Base-by-base conservation (phyloP, 257 asterid genomes). In the Cynanchum wilfordii region DNA sequence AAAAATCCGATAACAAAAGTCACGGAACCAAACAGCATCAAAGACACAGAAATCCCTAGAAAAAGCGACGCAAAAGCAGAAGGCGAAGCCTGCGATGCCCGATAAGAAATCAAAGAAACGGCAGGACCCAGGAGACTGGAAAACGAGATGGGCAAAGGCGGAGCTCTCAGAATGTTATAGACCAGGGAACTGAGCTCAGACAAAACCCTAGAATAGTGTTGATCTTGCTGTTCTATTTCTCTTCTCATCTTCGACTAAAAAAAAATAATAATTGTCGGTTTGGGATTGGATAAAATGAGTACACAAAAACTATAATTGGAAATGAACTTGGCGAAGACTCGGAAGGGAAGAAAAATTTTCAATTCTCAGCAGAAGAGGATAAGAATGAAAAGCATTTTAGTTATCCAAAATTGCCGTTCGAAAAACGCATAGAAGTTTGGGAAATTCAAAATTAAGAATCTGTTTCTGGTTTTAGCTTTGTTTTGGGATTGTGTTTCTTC, bases 11-110 rank as follows among this genome's bases (percentile, higher is more conserved):
- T 80, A 45, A 85, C 52, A 50, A 86, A 88, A 40, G 85, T 79
- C 5, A 88, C 82, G 11, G 84, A 63, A 15, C 95, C 89, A 60
- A 88, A 80, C 36, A 88, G 82, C 91, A 86, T 88, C 73, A 88
- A 69, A 4, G 89, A 81, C 30, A 80, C 71, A 0, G 95, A 83
- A 29, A 88, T 83, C 52, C 95, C 89, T 10, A 82, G 78, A 36
- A 88, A 86, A 36, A 88, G 84, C 56, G 83, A 72, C 20, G 90
- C 88, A 33, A 86, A 83, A 27, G 89, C 87, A 1, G 90, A 74
- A 2, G 88, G 86, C 13, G 89, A 85, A 11, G 80, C 71, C 71
- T 78, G 83, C 11, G 83, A 44, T 5, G 50, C 29, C 25, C 47
- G 33, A 38, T 82, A 72, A 0, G 79, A 78, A 19, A 79, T 51